Conservation (phyloP, 1,139 yeast genomes). For the Diutina scorzettiae region DNA sequence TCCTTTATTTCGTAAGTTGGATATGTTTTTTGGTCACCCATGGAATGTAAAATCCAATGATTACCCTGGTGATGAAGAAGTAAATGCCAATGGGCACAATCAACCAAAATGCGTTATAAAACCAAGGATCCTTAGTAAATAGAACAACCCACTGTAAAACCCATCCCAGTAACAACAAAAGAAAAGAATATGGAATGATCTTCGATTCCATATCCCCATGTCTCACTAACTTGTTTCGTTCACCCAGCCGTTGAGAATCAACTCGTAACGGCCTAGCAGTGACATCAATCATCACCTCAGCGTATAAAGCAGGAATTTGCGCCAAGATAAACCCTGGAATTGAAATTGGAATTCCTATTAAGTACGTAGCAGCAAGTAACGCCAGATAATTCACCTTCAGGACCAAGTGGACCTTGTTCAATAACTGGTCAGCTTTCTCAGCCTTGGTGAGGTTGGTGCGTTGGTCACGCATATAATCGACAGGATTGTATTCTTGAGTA, state of each 20-base stretch:
- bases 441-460: not conserved
- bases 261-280: slow-evolving; percentile 1
- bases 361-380: not conserved
- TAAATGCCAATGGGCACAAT: not conserved
- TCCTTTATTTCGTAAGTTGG: too few species aligned
- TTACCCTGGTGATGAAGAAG: not conserved
- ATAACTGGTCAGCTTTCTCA: not conserved
- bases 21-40: not conserved
- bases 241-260: not conserved
- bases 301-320: not conserved
- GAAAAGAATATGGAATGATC: not conserved
- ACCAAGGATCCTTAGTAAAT: not conserved
- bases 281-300: not conserved
- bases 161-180: not conserved
- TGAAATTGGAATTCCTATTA: not conserved
- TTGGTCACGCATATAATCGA: slow-evolving; percentile 5
- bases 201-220: not conserved
- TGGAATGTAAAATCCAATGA: slow-evolving; percentile 2
- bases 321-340: not conserved
- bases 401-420: not conserved
- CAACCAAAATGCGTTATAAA: slow-evolving; percentile 2
- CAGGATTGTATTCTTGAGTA: not conserved
- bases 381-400: not conserved
- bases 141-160: not conserved
- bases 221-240: not conserved